These are phyloP conservation scores for Cryptosporidium sp. DNA, from an alignment of 169 alveolate species.

Conservation along the genomic window DNA sequence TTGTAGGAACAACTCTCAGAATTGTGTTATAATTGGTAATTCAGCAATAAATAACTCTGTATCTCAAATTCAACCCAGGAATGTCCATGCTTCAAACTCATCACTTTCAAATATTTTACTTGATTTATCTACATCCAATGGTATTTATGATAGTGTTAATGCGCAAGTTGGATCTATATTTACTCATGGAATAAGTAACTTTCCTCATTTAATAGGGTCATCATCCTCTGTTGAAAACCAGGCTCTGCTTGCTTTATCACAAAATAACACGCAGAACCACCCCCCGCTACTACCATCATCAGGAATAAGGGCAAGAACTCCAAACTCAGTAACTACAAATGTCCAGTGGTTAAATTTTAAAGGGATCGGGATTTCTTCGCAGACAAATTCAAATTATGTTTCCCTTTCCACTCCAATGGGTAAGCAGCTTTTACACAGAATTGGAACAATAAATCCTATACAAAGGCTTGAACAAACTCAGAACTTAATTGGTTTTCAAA, in stretches of 20 bases:
- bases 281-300: conserved; percentile 17
- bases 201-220: not conserved
- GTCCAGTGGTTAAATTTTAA: conserved; percentile 44
- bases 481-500: not conserved
- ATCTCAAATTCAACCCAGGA: conserved; percentile 10
- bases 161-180: conserved; percentile 21
- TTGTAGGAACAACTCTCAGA: not conserved
- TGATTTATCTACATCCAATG: conserved; percentile 46
- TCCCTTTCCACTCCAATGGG: conserved; percentile 73
- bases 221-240: conserved; percentile 60
- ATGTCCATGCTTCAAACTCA: not conserved
- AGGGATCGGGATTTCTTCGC: conserved; percentile 46
- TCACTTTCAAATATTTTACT: conserved; percentile 11
- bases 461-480: conserved; percentile 54
- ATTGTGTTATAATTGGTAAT: conserved; percentile 10
- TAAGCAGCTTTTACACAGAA: conserved; percentile 52
- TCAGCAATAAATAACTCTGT: not conserved
- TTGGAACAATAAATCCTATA: conserved; percentile 57
- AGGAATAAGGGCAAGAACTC: conserved; percentile 41
- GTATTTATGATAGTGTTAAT: conserved; percentile 24
- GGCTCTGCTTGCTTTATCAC: conserved; percentile 14
- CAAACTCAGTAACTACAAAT: conserved; percentile 42
- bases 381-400: conserved; percentile 31
- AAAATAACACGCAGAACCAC: not conserved
- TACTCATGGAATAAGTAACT: not conserved